These are phyloP conservation scores for Gastrodia elata DNA, from an alignment of 106 monocot genomes.

Conservation along the genomic window DNA sequence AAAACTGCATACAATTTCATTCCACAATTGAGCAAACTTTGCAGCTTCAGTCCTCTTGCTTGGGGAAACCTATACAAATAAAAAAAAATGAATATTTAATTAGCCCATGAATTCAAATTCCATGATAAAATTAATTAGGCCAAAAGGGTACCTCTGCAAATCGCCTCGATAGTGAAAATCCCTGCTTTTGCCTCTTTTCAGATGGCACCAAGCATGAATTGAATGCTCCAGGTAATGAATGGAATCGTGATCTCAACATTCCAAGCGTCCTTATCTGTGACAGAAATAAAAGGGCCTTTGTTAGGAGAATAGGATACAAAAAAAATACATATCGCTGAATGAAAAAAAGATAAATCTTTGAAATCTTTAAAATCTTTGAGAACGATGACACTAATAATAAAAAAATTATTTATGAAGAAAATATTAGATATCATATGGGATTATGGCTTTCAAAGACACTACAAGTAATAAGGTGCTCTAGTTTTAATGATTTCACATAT, in stretches of 20 bases:
- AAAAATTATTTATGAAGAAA: not conserved
- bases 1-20: conserved; percentile 62
- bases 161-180: conserved; percentile 31
- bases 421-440: not conserved
- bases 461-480: not conserved
- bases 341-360: conserved; percentile 2
- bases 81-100: not conserved
- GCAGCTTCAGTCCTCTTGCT: conserved; percentile 29
- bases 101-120: not conserved
- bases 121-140: conserved; percentile 1
- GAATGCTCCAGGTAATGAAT: conserved; percentile 92
- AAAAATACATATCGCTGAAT: conserved; percentile 17
- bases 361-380: conserved; percentile 40
- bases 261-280: conserved; percentile 79
- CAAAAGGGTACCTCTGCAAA: conserved; percentile 59
- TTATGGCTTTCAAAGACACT: not conserved
- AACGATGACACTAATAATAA: not conserved
- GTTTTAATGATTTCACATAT: not conserved
- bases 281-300: conserved; percentile 26
- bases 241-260: conserved; percentile 90
- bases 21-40: conserved; percentile 83
- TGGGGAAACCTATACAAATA: conserved; percentile 4
- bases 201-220: conserved; percentile 80
- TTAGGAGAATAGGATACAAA: conserved; percentile 20
- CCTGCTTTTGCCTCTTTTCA: conserved; percentile 34